Conservation (phyloP, 495 filamentous ascomycete species). For the Neurospora tetraspora region DNA sequence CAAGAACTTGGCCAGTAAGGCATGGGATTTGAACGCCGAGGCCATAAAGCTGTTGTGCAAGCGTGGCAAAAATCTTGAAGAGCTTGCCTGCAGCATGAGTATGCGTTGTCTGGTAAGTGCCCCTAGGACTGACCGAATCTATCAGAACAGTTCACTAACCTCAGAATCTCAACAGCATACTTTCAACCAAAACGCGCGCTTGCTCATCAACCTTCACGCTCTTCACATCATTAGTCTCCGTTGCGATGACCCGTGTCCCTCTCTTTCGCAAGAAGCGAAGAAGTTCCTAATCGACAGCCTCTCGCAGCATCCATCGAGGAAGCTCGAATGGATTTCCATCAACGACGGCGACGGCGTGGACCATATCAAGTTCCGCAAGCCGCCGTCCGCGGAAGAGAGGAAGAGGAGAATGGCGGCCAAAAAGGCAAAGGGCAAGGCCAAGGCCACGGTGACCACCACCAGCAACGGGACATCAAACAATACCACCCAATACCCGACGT, state of each 20-base stretch:
- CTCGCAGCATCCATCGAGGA: slow-evolving; percentile 37
- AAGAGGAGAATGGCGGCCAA: not conserved
- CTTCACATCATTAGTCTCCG: slow-evolving; percentile 43
- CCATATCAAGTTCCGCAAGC: slow-evolving; percentile 19
- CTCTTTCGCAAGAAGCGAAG: slow-evolving; percentile 38
- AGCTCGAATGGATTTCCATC: slow-evolving; percentile 45
- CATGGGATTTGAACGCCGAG: slow-evolving; percentile 47
- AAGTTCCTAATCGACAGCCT: slow-evolving; percentile 45
- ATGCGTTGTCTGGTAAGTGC: slow-evolving; percentile 40
- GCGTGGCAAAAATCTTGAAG: slow-evolving; percentile 36
- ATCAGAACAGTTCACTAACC: not conserved
- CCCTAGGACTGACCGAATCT: not conserved
- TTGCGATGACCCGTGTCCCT: slow-evolving; percentile 39
- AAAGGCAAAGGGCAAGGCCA: slow-evolving; percentile 15
- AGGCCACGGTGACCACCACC: not conserved
- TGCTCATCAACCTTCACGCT: slow-evolving; percentile 37
- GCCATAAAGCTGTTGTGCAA: slow-evolving; percentile 37
- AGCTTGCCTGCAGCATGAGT: slow-evolving; percentile 44
- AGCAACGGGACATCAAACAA: not conserved
- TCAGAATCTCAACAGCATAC: slow-evolving; percentile 30
- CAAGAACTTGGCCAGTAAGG: slow-evolving; percentile 36
- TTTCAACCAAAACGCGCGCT: slow-evolving; percentile 40
- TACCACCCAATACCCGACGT: slow-evolving; percentile 8
- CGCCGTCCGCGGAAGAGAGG: slow-evolving; percentile 8
- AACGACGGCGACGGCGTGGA: slow-evolving; percentile 33